Percentiles rank a stretch among this genome's conserved stretches.
phyloP scores from a whole-genome alignment of 805 yeast species.

The Zygosaccharomyces pseudorouxii region DNA sequence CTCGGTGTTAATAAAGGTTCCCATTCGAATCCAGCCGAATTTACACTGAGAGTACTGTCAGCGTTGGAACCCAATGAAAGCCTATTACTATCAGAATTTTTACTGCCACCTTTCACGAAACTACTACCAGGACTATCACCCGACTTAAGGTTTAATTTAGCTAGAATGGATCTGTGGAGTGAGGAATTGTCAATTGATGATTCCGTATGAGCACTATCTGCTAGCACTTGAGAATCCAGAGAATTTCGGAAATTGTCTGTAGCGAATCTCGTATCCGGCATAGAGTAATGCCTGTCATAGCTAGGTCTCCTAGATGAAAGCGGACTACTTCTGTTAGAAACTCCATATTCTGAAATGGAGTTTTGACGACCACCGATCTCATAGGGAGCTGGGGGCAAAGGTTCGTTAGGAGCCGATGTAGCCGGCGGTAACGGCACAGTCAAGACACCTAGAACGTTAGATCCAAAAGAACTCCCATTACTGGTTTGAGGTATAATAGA shows the following conservation, averaged over 20 bases:
- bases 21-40: conserved; percentile 30
- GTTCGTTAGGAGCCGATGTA: conserved; percentile 52
- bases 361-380: conserved; percentile 10
- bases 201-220: conserved; percentile 9
- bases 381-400: conserved; percentile 37
- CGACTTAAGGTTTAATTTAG: conserved; percentile 5
- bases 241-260: conserved; percentile 17
- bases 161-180: conserved; percentile 10
- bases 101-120: conserved; percentile 1
- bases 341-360: conserved; percentile 15
- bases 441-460: conserved; percentile 27
- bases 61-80: conserved; percentile 16
- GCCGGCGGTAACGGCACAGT: conserved; percentile 48
- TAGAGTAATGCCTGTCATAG: conserved; percentile 13
- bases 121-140: conserved; percentile 7
- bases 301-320: conserved; percentile 30
- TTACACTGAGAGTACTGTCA: conserved; percentile 15
- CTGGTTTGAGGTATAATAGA: conserved; percentile 28
- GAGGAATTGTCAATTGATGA: conserved; percentile 4
- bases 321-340: conserved; percentile 25
- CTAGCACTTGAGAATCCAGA: conserved; percentile 24
- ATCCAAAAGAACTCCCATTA: conserved; percentile 18
- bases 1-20: conserved; percentile 68
- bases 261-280: conserved; percentile 18
- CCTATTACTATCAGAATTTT: conserved; percentile 13